Percentiles rank a stretch among this genome's conserved stretches.
These are phyloP conservation scores for Tulasnella sp. DNA, from an alignment of 768 basidiomycete genomes.

Conservation along the genomic window DNA sequence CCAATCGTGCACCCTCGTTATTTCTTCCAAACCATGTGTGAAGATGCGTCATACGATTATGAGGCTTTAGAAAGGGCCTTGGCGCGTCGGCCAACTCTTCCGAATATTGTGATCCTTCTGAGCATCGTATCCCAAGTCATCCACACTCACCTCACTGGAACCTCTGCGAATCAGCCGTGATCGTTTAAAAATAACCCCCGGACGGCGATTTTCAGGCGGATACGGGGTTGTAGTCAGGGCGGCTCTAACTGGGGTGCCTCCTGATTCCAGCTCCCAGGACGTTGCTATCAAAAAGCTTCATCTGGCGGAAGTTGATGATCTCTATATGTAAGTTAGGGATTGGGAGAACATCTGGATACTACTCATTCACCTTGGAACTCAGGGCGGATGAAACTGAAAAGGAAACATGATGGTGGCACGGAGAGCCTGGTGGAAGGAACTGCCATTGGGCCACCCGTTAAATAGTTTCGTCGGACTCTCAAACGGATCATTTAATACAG, in stretches of 20 bases:
- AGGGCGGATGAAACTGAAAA: not conserved
- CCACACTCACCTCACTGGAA: not conserved
- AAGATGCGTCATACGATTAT: not conserved
- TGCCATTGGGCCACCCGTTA: not conserved
- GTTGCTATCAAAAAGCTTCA: slow-evolving; percentile 3
- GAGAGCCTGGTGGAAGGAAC: not conserved
- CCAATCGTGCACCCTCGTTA: too few species aligned
- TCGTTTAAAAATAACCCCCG: not conserved
- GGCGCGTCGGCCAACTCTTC: not conserved
- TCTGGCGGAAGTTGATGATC: not conserved
- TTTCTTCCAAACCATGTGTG: not conserved
- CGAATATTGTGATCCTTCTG: not conserved
- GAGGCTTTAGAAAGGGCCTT: not conserved
- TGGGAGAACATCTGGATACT: not conserved
- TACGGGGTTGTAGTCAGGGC: not conserved
- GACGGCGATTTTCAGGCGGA: not conserved
- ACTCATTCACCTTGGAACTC: not conserved
- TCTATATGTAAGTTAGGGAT: not conserved
- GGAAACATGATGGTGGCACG: not conserved
- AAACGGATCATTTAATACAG: not conserved
- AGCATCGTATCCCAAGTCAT: not conserved
- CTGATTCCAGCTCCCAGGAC: not conserved
- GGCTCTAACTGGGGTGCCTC: not conserved
- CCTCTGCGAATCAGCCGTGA: not conserved
- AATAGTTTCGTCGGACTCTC: not conserved